These are phyloP conservation scores for Aureococcus anophagefferens DNA, from an alignment of 108 stramenopile genomes.

Conservation along the genomic window DNA sequence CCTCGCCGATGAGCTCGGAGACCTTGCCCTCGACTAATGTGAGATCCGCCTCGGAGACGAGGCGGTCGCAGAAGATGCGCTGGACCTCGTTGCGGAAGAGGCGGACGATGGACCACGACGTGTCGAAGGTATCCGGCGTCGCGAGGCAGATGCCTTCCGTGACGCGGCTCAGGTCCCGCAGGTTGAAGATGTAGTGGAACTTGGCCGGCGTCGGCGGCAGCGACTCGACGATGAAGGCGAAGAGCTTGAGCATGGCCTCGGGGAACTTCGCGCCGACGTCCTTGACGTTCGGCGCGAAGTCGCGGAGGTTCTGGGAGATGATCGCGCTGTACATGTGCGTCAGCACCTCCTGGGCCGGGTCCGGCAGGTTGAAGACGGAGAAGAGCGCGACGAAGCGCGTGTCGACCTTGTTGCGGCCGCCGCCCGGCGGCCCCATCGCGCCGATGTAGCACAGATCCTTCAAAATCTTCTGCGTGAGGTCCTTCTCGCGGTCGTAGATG, in stretches of 20 bases:
- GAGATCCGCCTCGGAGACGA: slow-evolving; percentile 35
- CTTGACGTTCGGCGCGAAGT: slow-evolving; percentile 27
- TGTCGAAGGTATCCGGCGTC: slow-evolving; percentile 36
- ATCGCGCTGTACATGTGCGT: slow-evolving; percentile 45
- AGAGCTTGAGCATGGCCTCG: slow-evolving; percentile 33
- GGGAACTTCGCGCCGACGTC: slow-evolving; percentile 38
- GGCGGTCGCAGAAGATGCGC: slow-evolving; percentile 52
- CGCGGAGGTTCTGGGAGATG: slow-evolving; percentile 12
- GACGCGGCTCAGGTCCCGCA: slow-evolving; percentile 56
- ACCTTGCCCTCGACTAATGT: slow-evolving; percentile 28
- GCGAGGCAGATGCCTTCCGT: slow-evolving; percentile 58
- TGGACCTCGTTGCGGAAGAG: slow-evolving; percentile 55
- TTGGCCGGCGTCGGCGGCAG: slow-evolving; percentile 60
- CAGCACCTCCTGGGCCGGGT: slow-evolving; percentile 42
- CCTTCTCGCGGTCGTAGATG: slow-evolving; percentile 57
- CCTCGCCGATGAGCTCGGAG: slow-evolving; percentile 13
- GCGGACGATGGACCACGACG: slow-evolving; percentile 25
- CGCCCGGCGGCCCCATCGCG: slow-evolving; percentile 64
- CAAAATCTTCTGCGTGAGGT: slow-evolving; percentile 45
- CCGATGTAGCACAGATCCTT: slow-evolving; percentile 55
- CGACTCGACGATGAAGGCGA: slow-evolving; percentile 35
- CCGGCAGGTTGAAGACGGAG: slow-evolving; percentile 55
- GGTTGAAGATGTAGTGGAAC: slow-evolving; percentile 65
- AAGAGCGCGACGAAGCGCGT: slow-evolving; percentile 55
- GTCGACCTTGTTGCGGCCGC: slow-evolving; percentile 57